Evolutionary conservation across 495 filamentous ascomycete genomes (phyloP), one percentile per base, ranked within the genome.

Genomic region (Penicillium verhagenii): DNA sequence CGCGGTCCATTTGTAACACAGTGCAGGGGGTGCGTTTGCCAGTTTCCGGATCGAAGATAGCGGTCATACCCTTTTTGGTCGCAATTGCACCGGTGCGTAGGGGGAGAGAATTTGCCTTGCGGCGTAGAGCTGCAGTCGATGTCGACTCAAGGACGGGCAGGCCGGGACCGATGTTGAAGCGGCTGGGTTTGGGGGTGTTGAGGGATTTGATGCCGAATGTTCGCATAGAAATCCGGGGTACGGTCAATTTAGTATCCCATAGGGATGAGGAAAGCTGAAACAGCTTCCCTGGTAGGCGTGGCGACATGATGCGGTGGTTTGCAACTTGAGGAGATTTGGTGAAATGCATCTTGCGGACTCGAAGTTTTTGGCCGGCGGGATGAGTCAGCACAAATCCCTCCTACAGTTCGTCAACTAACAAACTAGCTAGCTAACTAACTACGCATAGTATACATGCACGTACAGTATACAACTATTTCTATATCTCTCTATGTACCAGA

Each of bases 11-110:
- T 73, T 97, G 94, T 33, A 98, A 82, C 48, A 98, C 89, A 8
- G 94, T 98, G 75, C 91, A 96, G 33, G 93, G 78, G 47, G 82
- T 86, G 47, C 94, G 87, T 52, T 79, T 82, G 24, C 92, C 93
- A 28, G 88, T 86, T 50, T 81, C 79, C 1, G 83, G 69, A 64
- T 90, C 86, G 79, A 86, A 97, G 57, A 96, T 73, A 48, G 89
- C 92, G 11, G 90, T 96, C 88, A 98, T 97, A 65, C 94, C 94
- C 72, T 90, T 91, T 75, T 98, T 98, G 64, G 85, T 82, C 7
- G 87, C 90, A 25, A 97, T 79, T 18, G 86, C 86, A 31, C 94
- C 94, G 25, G 90, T 86, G 0, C 94, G 87, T 31, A 89, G 72
- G 0, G 94, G 93, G 7, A 91, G 84, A 0, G 88, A 87, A 53